These are phyloP conservation scores for Leccinum rimulosum DNA, from an alignment of 768 basidiomycete genomes.

Conservation along the genomic window DNA sequence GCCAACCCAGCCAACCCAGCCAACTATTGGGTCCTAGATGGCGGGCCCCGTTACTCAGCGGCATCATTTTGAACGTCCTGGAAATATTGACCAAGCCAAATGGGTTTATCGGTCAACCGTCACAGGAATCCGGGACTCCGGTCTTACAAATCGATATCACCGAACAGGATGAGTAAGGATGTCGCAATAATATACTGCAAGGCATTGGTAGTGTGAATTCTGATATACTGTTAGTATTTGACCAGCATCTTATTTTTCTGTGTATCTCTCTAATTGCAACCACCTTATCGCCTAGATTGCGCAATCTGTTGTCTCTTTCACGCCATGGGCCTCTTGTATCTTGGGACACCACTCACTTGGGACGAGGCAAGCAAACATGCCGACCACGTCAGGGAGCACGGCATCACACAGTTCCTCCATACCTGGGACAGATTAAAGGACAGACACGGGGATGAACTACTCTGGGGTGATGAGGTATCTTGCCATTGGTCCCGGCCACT, in stretches of 20 bases:
- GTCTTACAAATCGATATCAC: conserved; percentile 21
- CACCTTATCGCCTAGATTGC: conserved; percentile 3
- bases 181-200: background rate
- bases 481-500: conserved; percentile 1
- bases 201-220: background rate
- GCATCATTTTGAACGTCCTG: background rate
- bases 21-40: background rate
- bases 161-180: conserved; percentile 16
- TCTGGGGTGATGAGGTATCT: conserved; percentile 97
- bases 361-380: conserved; percentile 83
- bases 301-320: conserved; percentile 12
- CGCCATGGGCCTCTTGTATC: conserved; percentile 86
- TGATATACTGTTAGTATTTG: conserved; percentile 1
- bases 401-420: conserved; percentile 92
- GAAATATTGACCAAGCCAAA: background rate
- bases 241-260: background rate
- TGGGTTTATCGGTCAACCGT: background rate
- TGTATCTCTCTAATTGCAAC: background rate
- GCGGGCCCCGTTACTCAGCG: background rate
- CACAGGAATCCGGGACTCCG: background rate
- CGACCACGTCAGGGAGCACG: conserved; percentile 87
- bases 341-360: conserved; percentile 93
- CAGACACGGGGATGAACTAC: conserved; percentile 82
- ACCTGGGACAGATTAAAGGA: conserved; percentile 93
- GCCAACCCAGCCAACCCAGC: background rate